Evolutionary conservation across 768 basidiomycete genomes (phyloP).

Genomic region (Nevesoporus exiguus): DNA sequence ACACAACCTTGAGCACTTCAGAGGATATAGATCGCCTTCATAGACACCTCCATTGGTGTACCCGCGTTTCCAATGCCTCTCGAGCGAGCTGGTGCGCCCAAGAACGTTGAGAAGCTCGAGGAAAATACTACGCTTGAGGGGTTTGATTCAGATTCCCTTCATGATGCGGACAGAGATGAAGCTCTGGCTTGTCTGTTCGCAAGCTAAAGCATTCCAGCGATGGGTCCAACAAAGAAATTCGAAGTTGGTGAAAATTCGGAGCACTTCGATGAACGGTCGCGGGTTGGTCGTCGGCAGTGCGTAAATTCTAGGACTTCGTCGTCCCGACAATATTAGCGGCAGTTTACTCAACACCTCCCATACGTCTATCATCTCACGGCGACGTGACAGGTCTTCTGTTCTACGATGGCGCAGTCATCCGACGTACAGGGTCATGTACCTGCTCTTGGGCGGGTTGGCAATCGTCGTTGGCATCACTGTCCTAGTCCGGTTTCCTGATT

Average conservation of each 20-base stretch:
- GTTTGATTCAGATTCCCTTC: conserved; percentile 27
- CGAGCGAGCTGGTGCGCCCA: conserved; percentile 1
- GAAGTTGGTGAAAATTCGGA: conserved; percentile 43
- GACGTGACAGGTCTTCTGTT: conserved; percentile 48
- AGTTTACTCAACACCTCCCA: conserved; percentile 66
- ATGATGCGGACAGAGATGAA: conserved; percentile 50
- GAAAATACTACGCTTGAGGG: conserved; percentile 31
- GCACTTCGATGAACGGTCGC: neutral
- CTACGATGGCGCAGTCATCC: conserved; percentile 45
- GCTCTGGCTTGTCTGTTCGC: conserved; percentile 57
- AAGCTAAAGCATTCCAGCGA: conserved; percentile 55
- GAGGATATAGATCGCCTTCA: conserved; percentile 10
- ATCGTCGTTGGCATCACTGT: conserved; percentile 51
- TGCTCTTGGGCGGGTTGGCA: conserved; percentile 58
- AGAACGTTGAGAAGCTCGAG: conserved; percentile 13
- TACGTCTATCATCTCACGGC: too few species aligned
- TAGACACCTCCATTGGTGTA: neutral
- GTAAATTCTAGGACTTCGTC: conserved; percentile 40
- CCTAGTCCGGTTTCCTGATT: conserved; percentile 61
- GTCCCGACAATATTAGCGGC: conserved; percentile 58
- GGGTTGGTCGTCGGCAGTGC: neutral
- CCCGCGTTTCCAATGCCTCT: conserved; percentile 18
- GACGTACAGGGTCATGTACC: conserved; percentile 60
- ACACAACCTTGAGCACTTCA: conserved; percentile 1
- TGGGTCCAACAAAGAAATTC: conserved; percentile 54